Evolutionary conservation across 495 filamentous ascomycete species (phyloP).

Genomic region (Cladorrhinum samala): DNA sequence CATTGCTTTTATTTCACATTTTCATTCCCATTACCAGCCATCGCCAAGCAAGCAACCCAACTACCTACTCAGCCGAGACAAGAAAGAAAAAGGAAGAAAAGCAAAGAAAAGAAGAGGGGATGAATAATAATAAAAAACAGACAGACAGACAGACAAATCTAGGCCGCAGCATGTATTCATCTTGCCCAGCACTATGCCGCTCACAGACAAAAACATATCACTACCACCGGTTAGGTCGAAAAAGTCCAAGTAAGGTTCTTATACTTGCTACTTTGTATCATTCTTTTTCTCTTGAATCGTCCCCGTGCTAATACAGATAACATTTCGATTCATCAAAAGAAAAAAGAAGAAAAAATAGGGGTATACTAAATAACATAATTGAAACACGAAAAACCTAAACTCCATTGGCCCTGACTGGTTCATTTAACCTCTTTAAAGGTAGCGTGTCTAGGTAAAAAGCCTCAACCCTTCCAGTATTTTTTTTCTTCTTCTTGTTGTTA

Average conservation of each 20-base stretch:
- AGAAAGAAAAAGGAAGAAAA: too few species aligned
- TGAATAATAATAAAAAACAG: too few species aligned
- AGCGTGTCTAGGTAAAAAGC: neutral
- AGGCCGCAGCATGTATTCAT: neutral
- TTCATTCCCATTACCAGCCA: too few species aligned
- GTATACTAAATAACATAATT: constrained; percentile 5
- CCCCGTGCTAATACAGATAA: neutral
- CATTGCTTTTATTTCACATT: too few species aligned
- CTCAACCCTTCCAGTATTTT: neutral
- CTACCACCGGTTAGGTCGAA: neutral
- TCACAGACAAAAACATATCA: too few species aligned
- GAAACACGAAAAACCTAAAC: neutral
- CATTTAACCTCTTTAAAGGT: neutral
- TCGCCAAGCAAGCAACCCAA: too few species aligned
- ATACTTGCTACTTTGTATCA: neutral
- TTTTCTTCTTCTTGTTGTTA: too few species aligned
- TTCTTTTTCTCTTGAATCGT: neutral
- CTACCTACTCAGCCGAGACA: too few species aligned
- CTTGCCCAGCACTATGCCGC: neutral
- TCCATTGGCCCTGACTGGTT: neutral
- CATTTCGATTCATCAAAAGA: neutral
- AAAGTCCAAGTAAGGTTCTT: neutral
- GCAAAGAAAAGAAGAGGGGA: too few species aligned
- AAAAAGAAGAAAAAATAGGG: neutral
- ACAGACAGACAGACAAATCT: too few species aligned